phyloP scores from a whole-genome alignment of 2,329 filamentous ascomycete species.

The Furcasterigmium sp. region DNA sequence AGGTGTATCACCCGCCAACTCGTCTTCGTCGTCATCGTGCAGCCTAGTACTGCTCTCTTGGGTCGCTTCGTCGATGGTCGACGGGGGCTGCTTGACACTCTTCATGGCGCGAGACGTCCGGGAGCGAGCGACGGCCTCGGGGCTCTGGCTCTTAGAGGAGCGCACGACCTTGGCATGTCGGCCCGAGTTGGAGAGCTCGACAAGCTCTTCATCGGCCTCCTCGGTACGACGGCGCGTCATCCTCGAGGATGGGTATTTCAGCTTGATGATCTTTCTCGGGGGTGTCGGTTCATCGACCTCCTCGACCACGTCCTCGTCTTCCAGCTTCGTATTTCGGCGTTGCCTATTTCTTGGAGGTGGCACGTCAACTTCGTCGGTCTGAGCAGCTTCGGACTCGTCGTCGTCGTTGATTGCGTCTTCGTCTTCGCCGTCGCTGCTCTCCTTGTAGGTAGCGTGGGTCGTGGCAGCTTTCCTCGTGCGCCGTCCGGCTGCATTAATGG shows the following conservation, averaged over 20 bases:
- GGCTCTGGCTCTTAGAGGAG: conserved; percentile 50
- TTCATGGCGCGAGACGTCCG: conserved; percentile 46
- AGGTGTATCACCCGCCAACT: conserved; percentile 30
- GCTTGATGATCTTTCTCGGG: conserved; percentile 36
- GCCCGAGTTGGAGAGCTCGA: conserved; percentile 58
- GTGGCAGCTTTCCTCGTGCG: conserved; percentile 42
- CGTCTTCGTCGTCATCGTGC: conserved; percentile 30
- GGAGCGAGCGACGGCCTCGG: conserved; percentile 40
- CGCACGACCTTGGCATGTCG: conserved; percentile 44
- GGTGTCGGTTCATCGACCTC: conserved; percentile 10
- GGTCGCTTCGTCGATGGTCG: conserved; percentile 46
- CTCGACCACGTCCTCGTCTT: conserved; percentile 16
- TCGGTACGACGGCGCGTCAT: conserved; percentile 49
- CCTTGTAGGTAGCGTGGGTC: conserved; percentile 40
- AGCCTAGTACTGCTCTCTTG: conserved; percentile 42
- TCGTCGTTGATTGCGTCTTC: conserved; percentile 21
- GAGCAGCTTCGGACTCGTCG: conserved; percentile 16
- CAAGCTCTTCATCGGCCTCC: conserved; percentile 47
- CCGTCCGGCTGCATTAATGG: conserved; percentile 42
- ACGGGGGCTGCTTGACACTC: conserved; percentile 41
- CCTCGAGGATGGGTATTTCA: conserved; percentile 41
- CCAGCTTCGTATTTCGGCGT: no score
- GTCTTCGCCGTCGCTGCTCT: conserved; percentile 37
- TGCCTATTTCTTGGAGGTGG: no score
- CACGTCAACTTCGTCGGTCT: conserved; percentile 18